phyloP scores from a whole-genome alignment of 2,329 filamentous ascomycete genomes.

The Colletotrichum sp. region DNA sequence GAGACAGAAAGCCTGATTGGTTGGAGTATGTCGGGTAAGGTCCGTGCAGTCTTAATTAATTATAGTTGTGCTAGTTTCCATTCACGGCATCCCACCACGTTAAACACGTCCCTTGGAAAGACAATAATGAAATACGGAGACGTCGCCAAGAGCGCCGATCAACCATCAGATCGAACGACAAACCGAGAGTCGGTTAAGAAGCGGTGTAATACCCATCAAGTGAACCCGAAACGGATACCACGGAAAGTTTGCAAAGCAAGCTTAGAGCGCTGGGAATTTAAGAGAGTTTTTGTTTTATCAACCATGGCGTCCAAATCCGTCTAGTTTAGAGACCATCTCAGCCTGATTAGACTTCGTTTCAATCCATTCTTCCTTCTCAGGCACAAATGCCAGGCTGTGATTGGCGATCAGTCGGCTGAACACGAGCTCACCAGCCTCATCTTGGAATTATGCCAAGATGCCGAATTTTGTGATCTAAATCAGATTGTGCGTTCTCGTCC shows the following conservation, averaged over 20 bases:
- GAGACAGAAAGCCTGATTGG: not conserved
- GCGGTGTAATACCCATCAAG: not conserved
- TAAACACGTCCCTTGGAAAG: not conserved
- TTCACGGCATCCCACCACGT: not conserved
- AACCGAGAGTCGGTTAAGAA: not conserved
- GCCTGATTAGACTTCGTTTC: not conserved
- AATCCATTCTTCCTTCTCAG: not conserved
- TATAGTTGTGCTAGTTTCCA: not conserved
- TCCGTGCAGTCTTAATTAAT: not conserved
- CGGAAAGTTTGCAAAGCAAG: not conserved
- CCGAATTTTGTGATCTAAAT: not conserved
- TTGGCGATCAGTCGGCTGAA: not conserved
- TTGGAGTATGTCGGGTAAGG: not conserved
- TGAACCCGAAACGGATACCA: not conserved
- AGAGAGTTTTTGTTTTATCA: not conserved
- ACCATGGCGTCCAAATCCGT: not conserved
- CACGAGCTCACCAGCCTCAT: not conserved
- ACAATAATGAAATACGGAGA: not conserved
- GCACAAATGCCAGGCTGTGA: not conserved
- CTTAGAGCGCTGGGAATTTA: not conserved
- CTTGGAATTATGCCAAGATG: not conserved
- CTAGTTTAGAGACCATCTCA: not conserved
- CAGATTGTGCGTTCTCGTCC: accelerated
- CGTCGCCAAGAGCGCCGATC: not conserved
- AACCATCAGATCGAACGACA: not conserved